Evolutionary conservation across 1,284 basidiomycete species (phyloP), one percentile per base, ranked within the genome.

Genomic region (Inonotus hispidus): DNA sequence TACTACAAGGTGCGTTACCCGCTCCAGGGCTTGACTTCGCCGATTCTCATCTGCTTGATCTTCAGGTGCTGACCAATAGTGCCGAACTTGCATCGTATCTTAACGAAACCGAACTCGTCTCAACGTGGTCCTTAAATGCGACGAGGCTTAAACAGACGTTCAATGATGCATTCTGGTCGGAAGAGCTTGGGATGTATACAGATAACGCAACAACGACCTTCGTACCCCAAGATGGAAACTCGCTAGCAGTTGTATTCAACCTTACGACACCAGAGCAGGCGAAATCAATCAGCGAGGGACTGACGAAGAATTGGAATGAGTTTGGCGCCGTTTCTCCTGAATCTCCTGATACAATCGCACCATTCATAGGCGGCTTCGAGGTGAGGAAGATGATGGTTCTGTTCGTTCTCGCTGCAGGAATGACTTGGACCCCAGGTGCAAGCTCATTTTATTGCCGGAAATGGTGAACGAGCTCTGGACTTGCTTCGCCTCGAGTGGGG

Each of bases 351-450:
- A 82, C 77, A 1, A 79, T 81, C 29, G 75, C 77, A 25, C 79
- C 80, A 3, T 82, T 81, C 67, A 75, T 81, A 37, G 74, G 78
- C 14, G 78, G 79, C 0, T 75, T 81, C 47, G 79, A 82, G 73
- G 79, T 80, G 53, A 43, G 69, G 58, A 11, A 13, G 11, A n/a
- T 21, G 37, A 52, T 41, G 39, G 27, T 25, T 32, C 45, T 32
- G 39, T n/a, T 21, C n/a, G 39, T 32, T 32, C 8, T 32, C 32
- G 8, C 32, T 32, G 32, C 10, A 46, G 10, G 8, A 53, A 23
- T 35, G 16, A 14, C 29, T 1, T 6, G 41, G 11, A 1, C 3
- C 50, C 3, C 39, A 82, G 79, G 66, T 82, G 10, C 76, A 80
- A 72, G 80, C 80, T 4, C 80, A 82, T 65, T 81, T 82, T 60